Conservation (phyloP, 2,329 filamentous ascomycete genomes). For the Ceratocystiopsis minuta region DNA sequence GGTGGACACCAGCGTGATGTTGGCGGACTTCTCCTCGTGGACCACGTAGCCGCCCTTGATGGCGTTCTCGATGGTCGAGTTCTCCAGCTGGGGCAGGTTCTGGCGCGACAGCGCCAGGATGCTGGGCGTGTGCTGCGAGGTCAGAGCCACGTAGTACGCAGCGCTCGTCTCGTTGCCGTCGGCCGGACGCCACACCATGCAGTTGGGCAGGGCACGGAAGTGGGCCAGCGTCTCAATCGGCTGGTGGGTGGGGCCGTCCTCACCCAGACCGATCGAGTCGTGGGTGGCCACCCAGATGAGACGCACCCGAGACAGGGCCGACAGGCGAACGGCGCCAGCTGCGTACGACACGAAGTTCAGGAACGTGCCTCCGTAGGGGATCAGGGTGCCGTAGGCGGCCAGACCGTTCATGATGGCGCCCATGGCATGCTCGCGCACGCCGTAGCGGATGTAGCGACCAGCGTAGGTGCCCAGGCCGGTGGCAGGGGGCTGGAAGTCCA, state of each 20-base stretch:
- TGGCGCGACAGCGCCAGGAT: slow-evolving; percentile 92
- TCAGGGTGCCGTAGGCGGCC: slow-evolving; percentile 82
- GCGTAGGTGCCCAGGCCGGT: slow-evolving; percentile 67
- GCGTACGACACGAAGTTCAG: slow-evolving; percentile 99
- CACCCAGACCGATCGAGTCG: slow-evolving; percentile 97
- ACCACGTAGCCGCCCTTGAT: slow-evolving; percentile 92
- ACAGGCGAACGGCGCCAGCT: slow-evolving; percentile 85
- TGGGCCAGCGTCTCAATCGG: slow-evolving; percentile 95
- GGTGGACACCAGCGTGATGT: slow-evolving; percentile 81
- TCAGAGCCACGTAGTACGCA: slow-evolving; percentile 91
- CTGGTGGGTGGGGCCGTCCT: slow-evolving; percentile 97
- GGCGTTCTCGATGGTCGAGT: slow-evolving; percentile 72
- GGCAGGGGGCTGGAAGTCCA: slow-evolving; percentile 89
- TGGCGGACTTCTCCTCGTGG: slow-evolving; percentile 65
- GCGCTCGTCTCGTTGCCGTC: slow-evolving; percentile 97
- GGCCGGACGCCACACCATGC: slow-evolving; percentile 97
- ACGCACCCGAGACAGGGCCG: slow-evolving; percentile 76
- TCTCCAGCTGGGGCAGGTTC: slow-evolving; percentile 95
- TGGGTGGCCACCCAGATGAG: slow-evolving; percentile 93
- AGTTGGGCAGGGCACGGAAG: slow-evolving; percentile 97
- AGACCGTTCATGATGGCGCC: slow-evolving; percentile 90
- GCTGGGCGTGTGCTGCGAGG: slow-evolving; percentile 73
- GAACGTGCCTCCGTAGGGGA: slow-evolving; percentile 93
- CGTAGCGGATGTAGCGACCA: slow-evolving; percentile 84
- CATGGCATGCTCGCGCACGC: slow-evolving; percentile 86